Base-by-base conservation (phyloP, 441 rosid species). In the Theobroma grandiflorum region DNA sequence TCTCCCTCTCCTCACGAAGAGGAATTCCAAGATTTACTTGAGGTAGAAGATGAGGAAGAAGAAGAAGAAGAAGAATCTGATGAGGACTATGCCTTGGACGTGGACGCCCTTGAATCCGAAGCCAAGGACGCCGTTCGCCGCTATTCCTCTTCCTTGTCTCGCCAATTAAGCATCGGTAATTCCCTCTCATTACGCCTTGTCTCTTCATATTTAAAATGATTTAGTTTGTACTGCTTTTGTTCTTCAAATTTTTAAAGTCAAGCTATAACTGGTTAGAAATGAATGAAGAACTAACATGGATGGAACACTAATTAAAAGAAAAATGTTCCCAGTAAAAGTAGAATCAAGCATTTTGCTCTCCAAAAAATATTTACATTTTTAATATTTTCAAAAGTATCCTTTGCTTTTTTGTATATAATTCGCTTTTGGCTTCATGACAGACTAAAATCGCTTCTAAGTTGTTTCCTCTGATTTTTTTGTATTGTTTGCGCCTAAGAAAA, bases 31-130 rank as follows among this genome's bases (percentile, higher is more conserved):
- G 86, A 82, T 3, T 81, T 85, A 4, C 71, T 78, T 18, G 68
- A 62, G 0, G 76, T 26, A 0, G 84, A 43, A 1, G 83, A 53
- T 10, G 90, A 76, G 45, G 82, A 22, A 4, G 83, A 42, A 4
- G 89, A 75, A 16, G 40, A 16, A 43, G 89, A 47, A 6, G 89
- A 83, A 12, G 83, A 80, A 55, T 72, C 82, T 7, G 86, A 74
- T 38, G 95, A 87, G 38, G 84, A 84, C 33, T 73, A 49, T 61
- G 80, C 78, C 15, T 38, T 94, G 66, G 98, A 94, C 75, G 75
- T 87, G 59, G 89, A 91, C 33, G 85, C 81, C 67, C 91, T 96
- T 12, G 97, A 96, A 82, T 82, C 85, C 49, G 98, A 96, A 85
- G 99, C 98, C 1, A 81, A 82, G 61, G 88, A 75, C 42, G 95